Base-by-base conservation (phyloP, 148 eudicot genomes). In the Fagopyrum homotropicum region DNA sequence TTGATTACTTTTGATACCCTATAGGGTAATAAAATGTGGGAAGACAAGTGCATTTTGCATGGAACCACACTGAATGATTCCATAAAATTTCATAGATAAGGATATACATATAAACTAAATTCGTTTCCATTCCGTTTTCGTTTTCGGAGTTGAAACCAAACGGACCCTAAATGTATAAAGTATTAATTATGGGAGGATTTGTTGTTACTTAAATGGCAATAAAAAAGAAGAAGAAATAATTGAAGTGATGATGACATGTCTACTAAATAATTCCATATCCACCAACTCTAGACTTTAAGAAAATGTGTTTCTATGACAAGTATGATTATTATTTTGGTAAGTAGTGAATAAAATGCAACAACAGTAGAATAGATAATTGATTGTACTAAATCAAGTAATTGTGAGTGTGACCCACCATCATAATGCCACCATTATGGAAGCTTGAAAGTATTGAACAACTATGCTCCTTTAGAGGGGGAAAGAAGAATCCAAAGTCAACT, bases 381-480 rank as follows among this genome's bases (percentile, higher is more conserved):
- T 64, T 64, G 17, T 64, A 64, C 70, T 14, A 1, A 40, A 66
- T 11, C 17, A 7, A 43, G 69, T 35, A 8, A 12, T 8, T 49
- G 0, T 35, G 40, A 35, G 40, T 0, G 40, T 35, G 16, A 63
- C 45, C 35, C 9, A 40, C 6, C 46, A 7, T 35, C 40, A 22
- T 22, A 22, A 64, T 7, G 70, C 45, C 70, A 64, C 19, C n/a
- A 40, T 66, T 66, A 43, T 35, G 43, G 22, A 19, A 66, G 46
- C n/a, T 66, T 66, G 46, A 66, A 66, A 66, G 5, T 35, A 29
- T 66, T 66, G 9, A 66, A 66, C 71, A 45, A 66, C 71, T 66
- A 4, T 66, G 71, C 43, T 40, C 17, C 46, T 30, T 30, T 29
- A 4, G 6, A 35, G 46, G 47, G 46, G 47, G 19, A 66, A 61